Conservation (phyloP, 257 asterid species). For the Plantago major region DNA sequence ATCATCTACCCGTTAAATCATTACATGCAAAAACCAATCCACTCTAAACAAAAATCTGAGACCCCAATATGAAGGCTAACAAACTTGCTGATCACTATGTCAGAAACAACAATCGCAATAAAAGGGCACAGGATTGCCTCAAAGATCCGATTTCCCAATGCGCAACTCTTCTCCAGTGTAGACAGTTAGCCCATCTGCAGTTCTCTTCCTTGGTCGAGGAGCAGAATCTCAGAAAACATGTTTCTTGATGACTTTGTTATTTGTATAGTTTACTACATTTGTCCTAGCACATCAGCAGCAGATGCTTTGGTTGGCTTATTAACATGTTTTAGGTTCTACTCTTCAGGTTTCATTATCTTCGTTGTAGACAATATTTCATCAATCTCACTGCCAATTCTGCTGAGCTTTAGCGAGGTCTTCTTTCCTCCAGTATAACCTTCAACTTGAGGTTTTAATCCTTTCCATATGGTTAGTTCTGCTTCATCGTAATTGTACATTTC, state of each 20-base stretch:
- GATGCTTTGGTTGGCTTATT: too few species aligned
- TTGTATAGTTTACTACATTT: slow-evolving; percentile 27
- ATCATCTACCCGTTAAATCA: too few species aligned
- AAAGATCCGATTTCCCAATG: too few species aligned
- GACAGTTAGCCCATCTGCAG: slow-evolving; percentile 54
- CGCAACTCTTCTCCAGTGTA: slow-evolving; percentile 73
- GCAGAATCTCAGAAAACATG: slow-evolving; percentile 7
- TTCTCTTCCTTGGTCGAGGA: slow-evolving; percentile 39
- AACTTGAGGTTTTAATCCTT: slow-evolving; percentile 12
- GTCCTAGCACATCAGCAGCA: slow-evolving; percentile 19
- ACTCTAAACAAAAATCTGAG: too few species aligned
- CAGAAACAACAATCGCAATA: slow-evolving; percentile 81
- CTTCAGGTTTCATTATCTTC: slow-evolving; percentile 42
- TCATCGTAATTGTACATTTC: too few species aligned
- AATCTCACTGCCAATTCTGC: slow-evolving; percentile 47
- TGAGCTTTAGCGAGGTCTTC: too few species aligned
- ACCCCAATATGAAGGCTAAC: background rate
- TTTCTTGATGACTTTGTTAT: slow-evolving; percentile 20
- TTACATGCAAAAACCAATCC: too few species aligned
- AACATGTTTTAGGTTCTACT: slow-evolving; percentile 18
- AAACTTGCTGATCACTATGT: background rate
- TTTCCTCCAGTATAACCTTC: slow-evolving; percentile 9
- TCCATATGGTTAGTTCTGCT: too few species aligned
- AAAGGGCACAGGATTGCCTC: too few species aligned
- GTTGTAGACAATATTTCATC: slow-evolving; percentile 65